Evolutionary conservation across 1,284 basidiomycete species (phyloP).

Genomic region (Boletus subluridellus): DNA sequence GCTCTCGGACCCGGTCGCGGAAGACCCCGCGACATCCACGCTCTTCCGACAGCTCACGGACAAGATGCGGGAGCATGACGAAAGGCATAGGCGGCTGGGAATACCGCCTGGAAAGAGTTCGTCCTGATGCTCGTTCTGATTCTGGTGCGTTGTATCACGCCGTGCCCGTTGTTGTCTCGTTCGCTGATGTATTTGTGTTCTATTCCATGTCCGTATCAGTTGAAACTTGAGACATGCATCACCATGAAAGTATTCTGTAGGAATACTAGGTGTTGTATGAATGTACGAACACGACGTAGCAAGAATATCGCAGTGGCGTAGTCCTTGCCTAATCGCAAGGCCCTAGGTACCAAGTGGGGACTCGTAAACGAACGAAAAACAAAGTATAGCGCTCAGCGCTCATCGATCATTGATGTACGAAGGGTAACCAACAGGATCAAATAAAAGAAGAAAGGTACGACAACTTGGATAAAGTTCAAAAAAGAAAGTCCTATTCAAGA

Average conservation of each 20-base stretch:
- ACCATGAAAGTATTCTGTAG: neutral
- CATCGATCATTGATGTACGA: too few relatives aligned
- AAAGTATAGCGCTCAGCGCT: too few relatives aligned
- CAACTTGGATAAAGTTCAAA: too few relatives aligned
- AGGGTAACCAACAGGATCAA: too few relatives aligned
- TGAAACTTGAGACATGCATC: neutral
- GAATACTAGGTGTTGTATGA: neutral
- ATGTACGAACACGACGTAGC: neutral
- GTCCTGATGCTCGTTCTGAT: slow-evolving; percentile 3
- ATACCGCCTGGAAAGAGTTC: slow-evolving; percentile 36
- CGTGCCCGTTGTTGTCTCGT: neutral
- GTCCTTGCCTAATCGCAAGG: too few relatives aligned
- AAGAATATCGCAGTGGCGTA: too few relatives aligned
- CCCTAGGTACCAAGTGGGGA: too few relatives aligned
- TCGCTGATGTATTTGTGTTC: neutral
- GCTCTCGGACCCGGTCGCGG: slow-evolving; percentile 35
- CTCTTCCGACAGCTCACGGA: slow-evolving; percentile 40
- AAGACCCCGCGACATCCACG: slow-evolving; percentile 36
- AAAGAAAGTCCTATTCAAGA: neutral
- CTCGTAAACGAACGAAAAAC: too few relatives aligned
- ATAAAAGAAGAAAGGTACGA: too few relatives aligned
- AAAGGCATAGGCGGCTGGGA: slow-evolving; percentile 42
- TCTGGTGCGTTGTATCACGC: neutral
- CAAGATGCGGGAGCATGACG: slow-evolving; percentile 31
- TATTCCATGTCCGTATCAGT: neutral